Base-by-base conservation (phyloP, 2,329 filamentous ascomycete species). In the Teratosphaeriaceae sp. region DNA sequence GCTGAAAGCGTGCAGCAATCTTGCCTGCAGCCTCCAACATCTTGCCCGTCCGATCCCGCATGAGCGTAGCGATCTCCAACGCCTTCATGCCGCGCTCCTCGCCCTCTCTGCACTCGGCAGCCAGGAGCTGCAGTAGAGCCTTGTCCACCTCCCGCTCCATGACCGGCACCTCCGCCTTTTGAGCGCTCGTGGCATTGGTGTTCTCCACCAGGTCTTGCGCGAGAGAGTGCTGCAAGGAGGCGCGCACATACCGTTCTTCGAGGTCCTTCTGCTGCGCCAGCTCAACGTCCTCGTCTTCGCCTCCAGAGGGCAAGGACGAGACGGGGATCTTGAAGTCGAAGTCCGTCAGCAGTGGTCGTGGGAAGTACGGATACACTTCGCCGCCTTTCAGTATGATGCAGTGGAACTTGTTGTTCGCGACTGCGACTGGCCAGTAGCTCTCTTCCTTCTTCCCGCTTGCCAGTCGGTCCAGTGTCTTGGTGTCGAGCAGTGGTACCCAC, bases 381-480 rank as follows among this genome's bases (percentile, higher is more conserved):
- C 85, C 85, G 49, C 92, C 92, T 68, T 98, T 98, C 60, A 98
- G 81, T 56, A 98, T 97, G 67, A 98, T 96, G 69, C 94, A 98
- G 73, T 97, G 90, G 66, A 98, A 98, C 59, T 85, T 90, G 58
- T 85, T 77, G 56, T 89, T 81, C 2, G 90, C 88, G 1, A 97
- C 89, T 1, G 92, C 92, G 23, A 98, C 87, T 1, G 92, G 92
- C 78, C 89, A 98, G 70, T 98, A 98, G 0, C 75, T 79, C 66
- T 98, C 92, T 51, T 84, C 78, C 65, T 95, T 96, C 45, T 83
- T 82, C 20, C 92, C 92, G 2, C 80, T 82, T 0, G 86, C 84
- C 3, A 96, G 76, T 48, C 92, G 88, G 1, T 86, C 76, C 9
- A 98, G 74, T 27, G 84, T 79, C 45, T 77, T 87, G 0, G 94